Evolutionary conservation across 192 early-diverging fungal genomes (phyloP).

Genomic region (Umbelopsis ramanniana): DNA sequence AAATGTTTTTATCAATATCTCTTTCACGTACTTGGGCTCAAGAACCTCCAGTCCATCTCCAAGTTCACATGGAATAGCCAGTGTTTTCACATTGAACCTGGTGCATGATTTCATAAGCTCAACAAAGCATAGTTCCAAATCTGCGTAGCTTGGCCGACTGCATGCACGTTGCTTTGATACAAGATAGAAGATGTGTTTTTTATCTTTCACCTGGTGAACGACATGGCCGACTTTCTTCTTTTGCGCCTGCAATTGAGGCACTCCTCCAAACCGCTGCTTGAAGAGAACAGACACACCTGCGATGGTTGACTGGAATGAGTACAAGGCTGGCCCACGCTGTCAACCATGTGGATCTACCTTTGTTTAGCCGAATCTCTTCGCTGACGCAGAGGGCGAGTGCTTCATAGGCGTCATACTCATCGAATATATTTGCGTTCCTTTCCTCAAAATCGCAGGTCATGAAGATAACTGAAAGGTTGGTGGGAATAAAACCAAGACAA

Average conservation of each 20-base stretch:
- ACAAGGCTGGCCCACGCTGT: background rate
- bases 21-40: conserved; percentile 26
- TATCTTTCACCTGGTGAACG: conserved; percentile 25
- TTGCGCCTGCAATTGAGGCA: conserved; percentile 30
- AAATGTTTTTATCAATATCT: conserved; percentile 18
- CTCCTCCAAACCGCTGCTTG: conserved; percentile 27
- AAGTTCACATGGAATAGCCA: conserved; percentile 33
- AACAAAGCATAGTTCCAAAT: conserved; percentile 27
- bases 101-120: conserved; percentile 34
- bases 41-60: conserved; percentile 26
- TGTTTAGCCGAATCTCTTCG: conserved; percentile 32
- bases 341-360: conserved; percentile 17
- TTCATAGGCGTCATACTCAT: conserved; percentile 14
- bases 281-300: conserved; percentile 35
- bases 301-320: background rate
- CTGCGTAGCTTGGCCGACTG: conserved; percentile 24
- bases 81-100: conserved; percentile 26
- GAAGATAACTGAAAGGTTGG: background rate
- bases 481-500: background rate
- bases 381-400: conserved; percentile 35
- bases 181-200: conserved; percentile 40
- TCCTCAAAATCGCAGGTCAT: conserved; percentile 43
- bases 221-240: conserved; percentile 35
- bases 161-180: conserved; percentile 34
- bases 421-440: conserved; percentile 35